Conservation (phyloP, 2,329 filamentous ascomycete species). For the Aureobasidium zeae region DNA sequence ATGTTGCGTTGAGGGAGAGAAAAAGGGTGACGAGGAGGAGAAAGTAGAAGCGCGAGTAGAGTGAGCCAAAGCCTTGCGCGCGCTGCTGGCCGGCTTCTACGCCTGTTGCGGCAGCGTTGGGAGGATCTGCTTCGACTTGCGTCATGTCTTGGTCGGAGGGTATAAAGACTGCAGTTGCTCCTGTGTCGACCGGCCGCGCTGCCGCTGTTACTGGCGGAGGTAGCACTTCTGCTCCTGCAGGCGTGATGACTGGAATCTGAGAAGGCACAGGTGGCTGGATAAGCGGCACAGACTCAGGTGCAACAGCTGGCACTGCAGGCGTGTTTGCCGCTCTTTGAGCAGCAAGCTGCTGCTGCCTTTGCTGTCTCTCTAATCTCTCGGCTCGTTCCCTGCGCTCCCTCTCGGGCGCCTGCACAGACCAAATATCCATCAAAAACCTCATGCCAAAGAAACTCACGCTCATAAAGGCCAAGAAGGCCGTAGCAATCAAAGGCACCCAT, state of each 20-base stretch:
- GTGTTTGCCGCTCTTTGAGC: conserved; percentile 13
- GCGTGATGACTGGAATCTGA: conserved; percentile 19
- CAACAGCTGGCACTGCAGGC: conserved; percentile 1
- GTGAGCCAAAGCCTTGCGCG: conserved; percentile 40
- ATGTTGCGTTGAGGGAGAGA: conserved; percentile 49
- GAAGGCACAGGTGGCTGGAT: conserved; percentile 21
- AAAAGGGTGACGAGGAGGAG: conserved; percentile 49
- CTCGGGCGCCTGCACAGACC: conserved; percentile 51
- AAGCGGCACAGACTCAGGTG: conserved; percentile 15
- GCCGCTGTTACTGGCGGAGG: conserved; percentile 42
- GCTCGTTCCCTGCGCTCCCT: conserved; percentile 34
- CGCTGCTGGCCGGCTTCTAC: conserved; percentile 27
- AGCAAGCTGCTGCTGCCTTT: conserved; percentile 12
- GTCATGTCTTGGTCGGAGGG: conserved; percentile 49
- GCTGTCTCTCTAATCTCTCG: conserved; percentile 13
- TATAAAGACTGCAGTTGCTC: conserved; percentile 48
- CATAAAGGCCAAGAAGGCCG: conserved; percentile 51
- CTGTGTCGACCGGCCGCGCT: conserved; percentile 34
- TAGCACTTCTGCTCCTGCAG: conserved; percentile 29
- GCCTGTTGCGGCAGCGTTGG: conserved; percentile 25
- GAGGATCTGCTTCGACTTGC: conserved; percentile 31
- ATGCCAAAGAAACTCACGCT: conserved; percentile 55
- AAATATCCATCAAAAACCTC: conserved; percentile 59
- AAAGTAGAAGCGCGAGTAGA: conserved; percentile 55
- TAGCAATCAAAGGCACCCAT: conserved; percentile 46